Conservation (phyloP, 495 filamentous ascomycete species). For the Xylaria telfairii region DNA sequence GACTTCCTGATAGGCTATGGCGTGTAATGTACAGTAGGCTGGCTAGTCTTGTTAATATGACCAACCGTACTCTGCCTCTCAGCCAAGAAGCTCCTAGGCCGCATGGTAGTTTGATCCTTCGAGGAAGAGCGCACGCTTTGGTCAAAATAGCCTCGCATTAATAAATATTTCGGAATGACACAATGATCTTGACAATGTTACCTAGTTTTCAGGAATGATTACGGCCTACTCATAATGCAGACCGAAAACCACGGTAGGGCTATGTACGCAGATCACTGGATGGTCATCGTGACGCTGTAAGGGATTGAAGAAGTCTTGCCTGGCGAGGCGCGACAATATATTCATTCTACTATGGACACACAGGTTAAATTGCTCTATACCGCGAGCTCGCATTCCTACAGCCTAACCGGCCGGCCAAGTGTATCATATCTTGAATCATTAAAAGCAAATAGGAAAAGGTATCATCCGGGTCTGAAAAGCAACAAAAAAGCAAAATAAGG, state of each 20-base stretch:
- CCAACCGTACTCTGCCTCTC: background rate
- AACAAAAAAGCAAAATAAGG: slow-evolving; percentile 20
- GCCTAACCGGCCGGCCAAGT: background rate
- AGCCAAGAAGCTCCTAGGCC: background rate
- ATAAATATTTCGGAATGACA: background rate
- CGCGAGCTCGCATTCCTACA: background rate
- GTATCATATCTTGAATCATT: slow-evolving; percentile 11
- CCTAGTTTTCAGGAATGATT: background rate
- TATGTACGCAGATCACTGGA: background rate
- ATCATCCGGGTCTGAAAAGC: slow-evolving; percentile 20
- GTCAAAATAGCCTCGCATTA: background rate
- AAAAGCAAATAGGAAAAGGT: slow-evolving; percentile 22
- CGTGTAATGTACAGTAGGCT: background rate
- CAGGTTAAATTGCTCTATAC: background rate
- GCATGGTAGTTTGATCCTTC: background rate
- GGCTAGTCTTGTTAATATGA: background rate
- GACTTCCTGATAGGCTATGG: background rate
- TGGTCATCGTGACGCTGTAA: background rate
- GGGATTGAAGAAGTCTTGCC: background rate
- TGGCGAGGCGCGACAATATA: background rate
- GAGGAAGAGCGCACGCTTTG: background rate
- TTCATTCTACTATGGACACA: background rate
- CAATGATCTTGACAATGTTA: too few relatives aligned
- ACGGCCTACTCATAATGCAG: background rate
- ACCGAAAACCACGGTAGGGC: background rate